These are phyloP conservation scores for Hypoxylon sp. DNA, from an alignment of 2,329 filamentous ascomycete genomes.

Conservation along the genomic window DNA sequence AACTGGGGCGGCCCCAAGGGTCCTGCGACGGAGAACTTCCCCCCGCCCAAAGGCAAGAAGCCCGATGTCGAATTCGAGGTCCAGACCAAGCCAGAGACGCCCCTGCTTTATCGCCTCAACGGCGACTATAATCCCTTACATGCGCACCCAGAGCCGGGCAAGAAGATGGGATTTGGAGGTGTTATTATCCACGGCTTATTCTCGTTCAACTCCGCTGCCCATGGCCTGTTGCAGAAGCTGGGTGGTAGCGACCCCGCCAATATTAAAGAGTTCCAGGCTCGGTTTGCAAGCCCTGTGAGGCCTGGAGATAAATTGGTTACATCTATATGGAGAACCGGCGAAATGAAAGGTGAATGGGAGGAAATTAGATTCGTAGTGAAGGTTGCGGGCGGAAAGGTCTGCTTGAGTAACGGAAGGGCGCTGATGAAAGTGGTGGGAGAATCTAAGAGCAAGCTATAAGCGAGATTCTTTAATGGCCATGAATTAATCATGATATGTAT, in stretches of 20 bases:
- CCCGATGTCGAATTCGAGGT: conserved; percentile 80
- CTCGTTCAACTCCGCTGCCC: conserved; percentile 85
- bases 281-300: conserved; percentile 87
- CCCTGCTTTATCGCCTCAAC: conserved; percentile 86
- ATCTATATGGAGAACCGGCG: conserved; percentile 84
- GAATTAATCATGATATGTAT: neutral
- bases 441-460: conserved; percentile 74
- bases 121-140: conserved; percentile 97
- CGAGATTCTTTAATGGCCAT: neutral
- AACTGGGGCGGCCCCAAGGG: conserved; percentile 93
- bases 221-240: conserved; percentile 79
- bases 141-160: conserved; percentile 85
- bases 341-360: conserved; percentile 78
- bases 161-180: conserved; percentile 92
- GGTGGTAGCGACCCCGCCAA: conserved; percentile 85
- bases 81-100: conserved; percentile 79
- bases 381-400: conserved; percentile 85
- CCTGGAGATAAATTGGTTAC: conserved; percentile 87
- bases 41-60: conserved; percentile 78
- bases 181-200: conserved; percentile 91
- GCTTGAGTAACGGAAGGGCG: conserved; percentile 88
- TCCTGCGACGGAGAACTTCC: conserved; percentile 82
- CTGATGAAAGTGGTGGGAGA: conserved; percentile 75
- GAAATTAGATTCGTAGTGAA: conserved; percentile 85
- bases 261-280: conserved; percentile 88